Evolutionary conservation across 2,329 filamentous ascomycete genomes (phyloP).

Genomic region (Clarireedia sp.): DNA sequence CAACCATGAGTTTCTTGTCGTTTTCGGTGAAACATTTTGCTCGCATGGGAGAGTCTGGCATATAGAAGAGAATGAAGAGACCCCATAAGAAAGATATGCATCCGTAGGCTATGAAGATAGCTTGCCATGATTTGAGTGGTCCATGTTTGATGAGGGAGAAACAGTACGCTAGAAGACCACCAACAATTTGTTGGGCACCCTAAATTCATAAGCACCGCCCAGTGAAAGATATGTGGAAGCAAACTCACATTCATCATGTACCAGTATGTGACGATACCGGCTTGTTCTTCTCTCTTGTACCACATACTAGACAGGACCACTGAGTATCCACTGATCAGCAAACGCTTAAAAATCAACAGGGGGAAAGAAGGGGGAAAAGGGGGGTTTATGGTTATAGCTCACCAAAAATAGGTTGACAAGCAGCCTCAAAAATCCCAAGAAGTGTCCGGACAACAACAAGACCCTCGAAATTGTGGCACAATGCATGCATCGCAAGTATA

Average conservation of each 20-base stretch:
- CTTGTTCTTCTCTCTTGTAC: conserved; percentile 66
- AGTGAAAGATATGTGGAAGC: not conserved
- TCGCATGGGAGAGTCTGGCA: conserved; percentile 45
- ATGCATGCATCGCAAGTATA: not conserved
- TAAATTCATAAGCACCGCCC: conserved; percentile 56
- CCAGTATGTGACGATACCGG: conserved; percentile 47
- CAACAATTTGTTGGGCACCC: conserved; percentile 56
- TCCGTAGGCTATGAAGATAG: conserved; percentile 42
- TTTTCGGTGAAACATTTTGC: conserved; percentile 35
- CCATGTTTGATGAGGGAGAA: conserved; percentile 43
- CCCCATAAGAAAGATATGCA: conserved; percentile 34
- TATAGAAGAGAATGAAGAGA: conserved; percentile 36
- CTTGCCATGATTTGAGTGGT: conserved; percentile 53
- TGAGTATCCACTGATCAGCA: not conserved
- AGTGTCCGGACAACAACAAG: conserved; percentile 58
- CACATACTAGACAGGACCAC: conserved; percentile 53
- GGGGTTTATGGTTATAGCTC: conserved; percentile 28
- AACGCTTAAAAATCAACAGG: not conserved
- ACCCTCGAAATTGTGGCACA: conserved; percentile 48
- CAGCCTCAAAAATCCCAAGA: conserved; percentile 59
- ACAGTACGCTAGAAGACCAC: conserved; percentile 55
- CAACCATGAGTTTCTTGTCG: conserved; percentile 41
- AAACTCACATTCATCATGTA: conserved; percentile 34
- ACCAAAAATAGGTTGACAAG: conserved; percentile 60
- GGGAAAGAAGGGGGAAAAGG: not conserved